phyloP scores from a whole-genome alignment of 2,329 filamentous ascomycete species.

The Diplocarpon rosae region DNA sequence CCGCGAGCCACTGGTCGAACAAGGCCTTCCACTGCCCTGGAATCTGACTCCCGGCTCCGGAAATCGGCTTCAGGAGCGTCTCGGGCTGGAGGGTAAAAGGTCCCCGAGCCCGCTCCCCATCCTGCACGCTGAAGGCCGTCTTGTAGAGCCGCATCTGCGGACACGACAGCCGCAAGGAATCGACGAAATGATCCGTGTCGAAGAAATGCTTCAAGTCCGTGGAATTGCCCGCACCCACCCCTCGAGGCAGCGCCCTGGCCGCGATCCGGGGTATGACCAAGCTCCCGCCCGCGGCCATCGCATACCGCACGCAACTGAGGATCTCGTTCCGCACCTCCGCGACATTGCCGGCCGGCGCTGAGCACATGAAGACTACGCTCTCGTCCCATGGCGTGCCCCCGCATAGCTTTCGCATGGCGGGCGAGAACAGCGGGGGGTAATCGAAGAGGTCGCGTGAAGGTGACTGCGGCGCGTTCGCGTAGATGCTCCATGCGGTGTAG shows the following conservation, averaged over 20 bases:
- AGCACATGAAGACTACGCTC: slow-evolving; percentile 20
- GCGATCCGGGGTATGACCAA: slow-evolving; percentile 19
- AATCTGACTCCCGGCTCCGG: slow-evolving; percentile 1
- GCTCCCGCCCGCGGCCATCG: slow-evolving; percentile 22
- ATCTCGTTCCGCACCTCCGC: slow-evolving; percentile 25
- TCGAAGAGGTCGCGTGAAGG: slow-evolving; percentile 15
- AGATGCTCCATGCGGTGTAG: slow-evolving; percentile 15
- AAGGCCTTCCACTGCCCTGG: slow-evolving; percentile 11
- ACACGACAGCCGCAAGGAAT: slow-evolving; percentile 17
- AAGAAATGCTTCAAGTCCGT: slow-evolving; percentile 20
- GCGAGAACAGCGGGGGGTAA: slow-evolving; percentile 16
- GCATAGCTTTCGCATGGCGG: slow-evolving; percentile 17
- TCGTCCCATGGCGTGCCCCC: slow-evolving; percentile 17
- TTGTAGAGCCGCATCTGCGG: slow-evolving; percentile 16
- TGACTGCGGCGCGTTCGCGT: slow-evolving; percentile 12
- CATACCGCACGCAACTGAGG: slow-evolving; percentile 23
- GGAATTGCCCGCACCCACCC: slow-evolving; percentile 5
- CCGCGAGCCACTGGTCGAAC: slow-evolving; percentile 16
- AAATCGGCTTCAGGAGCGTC: slow-evolving; percentile 4
- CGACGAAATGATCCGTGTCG: slow-evolving; percentile 17
- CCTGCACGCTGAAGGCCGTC: slow-evolving; percentile 4
- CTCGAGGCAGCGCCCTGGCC: slow-evolving; percentile 9
- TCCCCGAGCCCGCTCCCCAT: slow-evolving; percentile 6
- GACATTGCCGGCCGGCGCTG: slow-evolving; percentile 18
- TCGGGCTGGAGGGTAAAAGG: slow-evolving; percentile 17